These are phyloP conservation scores for Flagelloscypha sp. DNA, from an alignment of 768 basidiomycete species.

Conservation along the genomic window DNA sequence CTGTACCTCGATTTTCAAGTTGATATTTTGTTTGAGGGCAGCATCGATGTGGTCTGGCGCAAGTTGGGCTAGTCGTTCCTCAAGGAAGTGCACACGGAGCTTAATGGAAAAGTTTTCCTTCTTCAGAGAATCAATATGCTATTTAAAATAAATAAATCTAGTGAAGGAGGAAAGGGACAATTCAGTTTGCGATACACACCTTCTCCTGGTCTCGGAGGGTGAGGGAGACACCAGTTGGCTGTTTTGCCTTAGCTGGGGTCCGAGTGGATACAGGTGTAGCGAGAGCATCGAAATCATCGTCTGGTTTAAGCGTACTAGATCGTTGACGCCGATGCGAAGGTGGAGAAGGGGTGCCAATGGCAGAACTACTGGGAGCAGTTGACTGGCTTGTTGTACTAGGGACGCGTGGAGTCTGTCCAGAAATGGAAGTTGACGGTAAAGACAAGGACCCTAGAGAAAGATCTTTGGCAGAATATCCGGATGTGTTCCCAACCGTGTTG, in stretches of 20 bases:
- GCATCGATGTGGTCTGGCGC: slow-evolving; percentile 91
- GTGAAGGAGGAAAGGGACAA: slow-evolving; percentile 1
- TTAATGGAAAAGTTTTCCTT: slow-evolving; percentile 98
- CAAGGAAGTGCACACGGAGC: slow-evolving; percentile 89
- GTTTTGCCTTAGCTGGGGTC: slow-evolving; percentile 16
- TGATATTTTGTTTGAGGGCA: slow-evolving; percentile 86
- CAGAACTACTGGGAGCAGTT: slow-evolving; percentile 1
- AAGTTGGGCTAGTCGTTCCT: slow-evolving; percentile 83
- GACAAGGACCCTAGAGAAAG: slow-evolving; percentile 2
- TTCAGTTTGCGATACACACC: slow-evolving; percentile 33
- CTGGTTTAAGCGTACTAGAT: background rate
- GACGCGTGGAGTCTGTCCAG: too few species aligned
- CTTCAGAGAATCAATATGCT: slow-evolving; percentile 94
- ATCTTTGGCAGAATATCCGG: background rate
- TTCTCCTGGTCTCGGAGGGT: slow-evolving; percentile 96
- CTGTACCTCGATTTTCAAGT: slow-evolving; percentile 87
- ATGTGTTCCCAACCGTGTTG: background rate
- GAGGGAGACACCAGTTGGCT: slow-evolving; percentile 37
- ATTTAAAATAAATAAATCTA: slow-evolving; percentile 3
- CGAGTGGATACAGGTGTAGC: slow-evolving; percentile 26
- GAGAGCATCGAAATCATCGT: slow-evolving; percentile 19
- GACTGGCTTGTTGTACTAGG: too few species aligned
- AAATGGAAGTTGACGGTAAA: too few species aligned
- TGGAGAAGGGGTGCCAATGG: slow-evolving; percentile 2
- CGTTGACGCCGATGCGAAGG: background rate